Evolutionary conservation across 805 yeast genomes (phyloP).

Genomic region (Metschnikowia santaceciliae): DNA sequence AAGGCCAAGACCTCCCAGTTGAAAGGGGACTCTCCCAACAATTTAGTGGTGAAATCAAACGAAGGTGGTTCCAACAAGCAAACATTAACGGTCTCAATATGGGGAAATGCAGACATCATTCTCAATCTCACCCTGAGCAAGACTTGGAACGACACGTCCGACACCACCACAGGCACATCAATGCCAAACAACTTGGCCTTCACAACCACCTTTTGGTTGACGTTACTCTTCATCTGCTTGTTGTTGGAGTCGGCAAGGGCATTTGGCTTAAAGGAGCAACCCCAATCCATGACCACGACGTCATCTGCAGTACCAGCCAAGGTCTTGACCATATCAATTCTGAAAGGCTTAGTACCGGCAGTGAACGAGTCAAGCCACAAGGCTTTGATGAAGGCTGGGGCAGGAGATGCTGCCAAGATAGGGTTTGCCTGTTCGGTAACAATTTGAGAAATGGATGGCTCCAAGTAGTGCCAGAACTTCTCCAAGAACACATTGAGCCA

Average conservation of each 20-base stretch:
- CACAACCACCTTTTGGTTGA: conserved; percentile 75
- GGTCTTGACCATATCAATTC: conserved; percentile 87
- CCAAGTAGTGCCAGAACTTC: conserved; percentile 88
- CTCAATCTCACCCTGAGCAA: conserved; percentile 76
- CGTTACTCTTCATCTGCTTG: conserved; percentile 78
- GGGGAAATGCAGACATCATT: conserved; percentile 90
- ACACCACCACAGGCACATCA: conserved; percentile 73
- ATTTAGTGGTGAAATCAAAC: conserved; percentile 74
- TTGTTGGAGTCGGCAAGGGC: conserved; percentile 77
- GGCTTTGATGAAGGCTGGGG: conserved; percentile 79
- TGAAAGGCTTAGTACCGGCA: conserved; percentile 91
- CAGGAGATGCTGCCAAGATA: conserved; percentile 67
- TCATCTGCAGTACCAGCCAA: conserved; percentile 87
- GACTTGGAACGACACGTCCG: conserved; percentile 74
- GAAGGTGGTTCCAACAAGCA: conserved; percentile 83
- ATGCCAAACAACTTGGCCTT: conserved; percentile 82
- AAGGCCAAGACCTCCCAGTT: conserved; percentile 83
- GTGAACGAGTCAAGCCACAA: conserved; percentile 87
- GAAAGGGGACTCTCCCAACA: conserved; percentile 76
- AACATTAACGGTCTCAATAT: conserved; percentile 84
- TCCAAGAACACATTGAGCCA: conserved; percentile 90
- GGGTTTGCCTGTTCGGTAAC: conserved; percentile 85
- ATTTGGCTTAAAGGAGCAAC: conserved; percentile 88
- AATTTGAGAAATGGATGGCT: conserved; percentile 83
- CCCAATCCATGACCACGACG: conserved; percentile 98